Evolutionary conservation across 2,329 filamentous ascomycete genomes (phyloP), one percentile per base, ranked within the genome.

Genomic region (Colletotrichum karsti): DNA sequence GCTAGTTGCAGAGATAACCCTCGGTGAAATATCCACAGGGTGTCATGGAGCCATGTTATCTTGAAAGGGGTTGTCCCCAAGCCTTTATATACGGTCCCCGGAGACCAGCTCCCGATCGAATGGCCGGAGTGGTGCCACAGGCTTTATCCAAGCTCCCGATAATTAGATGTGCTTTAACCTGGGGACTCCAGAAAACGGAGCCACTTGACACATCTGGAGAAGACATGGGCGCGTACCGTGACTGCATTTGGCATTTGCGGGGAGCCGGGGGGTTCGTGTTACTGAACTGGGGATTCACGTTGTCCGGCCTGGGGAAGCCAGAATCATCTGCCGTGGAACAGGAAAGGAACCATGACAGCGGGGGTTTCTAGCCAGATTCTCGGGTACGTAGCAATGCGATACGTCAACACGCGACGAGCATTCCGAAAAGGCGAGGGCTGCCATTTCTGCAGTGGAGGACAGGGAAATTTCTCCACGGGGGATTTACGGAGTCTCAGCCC

Each of bases 221-320:
- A 20, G 39, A 30, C 54, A 28, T 15, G 37, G 54, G 54, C 54
- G 54, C 24, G 39, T 57, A 33, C 24, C 24, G 15, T 57, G 39
- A 33, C 54, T n/a, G 26, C 39, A 57, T 57, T 57, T 44, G 54
- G 54, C 39, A 44, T 30, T 57, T 33, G 54, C 39, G 54, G 39
- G 39, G 37, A 35, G 33, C 33, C 35, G 33, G 33, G 33, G 35
- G 35, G 24, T 55, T 41, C 7, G n/a, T 18, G 20, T 42, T 55
- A 28, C 53, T 55, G 20, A 44, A 57, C 26, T 57, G 54, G 30
- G 50, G n/a, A 22, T 53, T 53, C 50, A 53, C 30, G n/a, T 22
- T 22, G 28, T 22, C 30, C 10, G 30, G n/a, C 7, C 30, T 22
- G 7, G 39, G 54, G n/a, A 41, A 22, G 5, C 22, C 2, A 41